phyloP scores from a whole-genome alignment of 2,329 filamentous ascomycete species.

The Diaporthe australafricana region DNA sequence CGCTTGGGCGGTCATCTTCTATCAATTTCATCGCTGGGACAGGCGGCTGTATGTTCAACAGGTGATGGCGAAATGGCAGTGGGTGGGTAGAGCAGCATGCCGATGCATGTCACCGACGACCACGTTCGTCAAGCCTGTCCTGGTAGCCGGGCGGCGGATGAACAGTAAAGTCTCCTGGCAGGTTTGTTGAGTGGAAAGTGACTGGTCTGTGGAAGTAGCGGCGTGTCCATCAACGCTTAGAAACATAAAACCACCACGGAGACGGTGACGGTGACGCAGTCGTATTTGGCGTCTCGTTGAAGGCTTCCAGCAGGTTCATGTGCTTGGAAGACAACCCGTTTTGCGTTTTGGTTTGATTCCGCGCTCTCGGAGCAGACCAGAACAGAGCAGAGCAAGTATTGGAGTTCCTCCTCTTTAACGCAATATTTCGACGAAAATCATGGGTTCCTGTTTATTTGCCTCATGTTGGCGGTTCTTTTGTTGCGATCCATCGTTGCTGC shows the following conservation, averaged over 20 bases:
- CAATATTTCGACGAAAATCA: not conserved
- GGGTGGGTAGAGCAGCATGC: not conserved
- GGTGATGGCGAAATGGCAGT: not conserved
- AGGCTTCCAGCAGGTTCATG: conserved; percentile 5
- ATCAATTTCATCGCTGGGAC: not conserved
- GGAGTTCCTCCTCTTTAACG: conserved; percentile 20
- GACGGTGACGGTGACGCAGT: not conserved
- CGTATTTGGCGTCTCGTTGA: not conserved
- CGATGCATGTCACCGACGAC: not conserved
- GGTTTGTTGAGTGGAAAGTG: not conserved
- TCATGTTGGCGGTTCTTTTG: not conserved
- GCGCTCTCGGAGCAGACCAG: not conserved
- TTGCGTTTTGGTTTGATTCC: not conserved
- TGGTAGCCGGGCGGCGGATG: conserved; percentile 1
- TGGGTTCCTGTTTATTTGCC: not conserved
- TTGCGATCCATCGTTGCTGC: conserved; percentile 13
- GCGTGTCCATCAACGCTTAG: not conserved
- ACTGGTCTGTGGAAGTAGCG: not conserved
- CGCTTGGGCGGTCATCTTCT: not conserved
- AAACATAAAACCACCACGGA: not conserved
- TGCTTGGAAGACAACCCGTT: not conserved
- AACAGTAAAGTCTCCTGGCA: not conserved
- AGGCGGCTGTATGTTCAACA: not conserved
- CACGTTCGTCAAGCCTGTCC: not conserved
- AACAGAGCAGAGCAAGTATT: not conserved